These are phyloP conservation scores for Candida manassasensis DNA, from an alignment of 805 yeast species.

Conservation along the genomic window DNA sequence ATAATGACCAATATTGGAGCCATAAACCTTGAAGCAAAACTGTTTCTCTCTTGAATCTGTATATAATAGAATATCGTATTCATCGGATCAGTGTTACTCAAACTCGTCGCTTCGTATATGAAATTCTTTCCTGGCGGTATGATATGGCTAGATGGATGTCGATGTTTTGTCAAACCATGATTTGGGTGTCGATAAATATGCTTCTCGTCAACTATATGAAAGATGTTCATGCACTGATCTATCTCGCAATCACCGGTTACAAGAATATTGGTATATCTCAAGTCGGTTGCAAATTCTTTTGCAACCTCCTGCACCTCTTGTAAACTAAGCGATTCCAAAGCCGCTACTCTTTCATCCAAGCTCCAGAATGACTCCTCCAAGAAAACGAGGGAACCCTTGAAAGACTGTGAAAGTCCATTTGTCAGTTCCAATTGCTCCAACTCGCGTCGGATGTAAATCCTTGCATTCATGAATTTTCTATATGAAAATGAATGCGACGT, in stretches of 20 bases:
- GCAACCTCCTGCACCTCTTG: conserved; percentile 29
- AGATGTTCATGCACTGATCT: conserved; percentile 14
- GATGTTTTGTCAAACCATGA: neutral
- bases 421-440: conserved; percentile 41
- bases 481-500: conserved; percentile 12
- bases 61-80: conserved; percentile 49
- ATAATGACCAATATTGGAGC: conserved; percentile 45
- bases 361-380: conserved; percentile 56
- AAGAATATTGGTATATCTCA: conserved; percentile 37
- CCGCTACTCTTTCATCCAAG: conserved; percentile 51
- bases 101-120: conserved; percentile 20
- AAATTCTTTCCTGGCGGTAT: conserved; percentile 15
- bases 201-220: conserved; percentile 17
- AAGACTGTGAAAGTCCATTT: conserved; percentile 44
- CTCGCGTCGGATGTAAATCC: conserved; percentile 43
- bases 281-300: conserved; percentile 16
- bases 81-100: conserved; percentile 45
- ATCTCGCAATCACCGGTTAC: conserved; percentile 46
- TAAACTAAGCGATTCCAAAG: conserved; percentile 46
- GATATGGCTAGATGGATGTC: conserved; percentile 34
- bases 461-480: conserved; percentile 38
- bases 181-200: conserved; percentile 19
- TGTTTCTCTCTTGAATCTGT: conserved; percentile 50
- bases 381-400: conserved; percentile 46
- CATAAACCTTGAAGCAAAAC: conserved; percentile 29